These are phyloP conservation scores for Aspergillus sp. DNA, from an alignment of 2,329 filamentous ascomycete species.

Conservation along the genomic window DNA sequence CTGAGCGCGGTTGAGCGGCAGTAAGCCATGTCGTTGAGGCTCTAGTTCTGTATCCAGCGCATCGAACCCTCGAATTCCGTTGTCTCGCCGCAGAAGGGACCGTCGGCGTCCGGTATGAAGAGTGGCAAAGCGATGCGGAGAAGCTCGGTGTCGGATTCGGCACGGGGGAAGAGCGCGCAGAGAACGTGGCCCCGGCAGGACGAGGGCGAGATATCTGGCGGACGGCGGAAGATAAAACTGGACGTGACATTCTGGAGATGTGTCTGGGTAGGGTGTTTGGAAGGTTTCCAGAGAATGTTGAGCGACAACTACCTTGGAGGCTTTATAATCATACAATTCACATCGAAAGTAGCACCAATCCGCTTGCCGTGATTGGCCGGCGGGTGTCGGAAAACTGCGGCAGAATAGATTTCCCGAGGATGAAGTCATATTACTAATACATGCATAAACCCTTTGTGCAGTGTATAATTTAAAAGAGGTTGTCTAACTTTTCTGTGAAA, in stretches of 20 bases:
- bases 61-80: background rate
- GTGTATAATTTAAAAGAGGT: background rate
- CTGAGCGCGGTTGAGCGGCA: constrained; percentile 20
- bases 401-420: constrained; percentile 23
- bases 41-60: background rate
- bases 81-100: constrained; percentile 1
- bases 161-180: constrained; percentile 25
- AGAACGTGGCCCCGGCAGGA: constrained; percentile 3
- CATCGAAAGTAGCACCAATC: constrained; percentile 21
- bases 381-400: constrained; percentile 20
- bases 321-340: constrained; percentile 24
- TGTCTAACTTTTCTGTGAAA: too few relatives aligned
- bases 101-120: constrained; percentile 18
- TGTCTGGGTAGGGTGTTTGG: background rate
- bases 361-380: constrained; percentile 29
- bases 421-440: constrained; percentile 5
- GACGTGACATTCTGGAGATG: constrained; percentile 29
- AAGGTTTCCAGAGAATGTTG: background rate
- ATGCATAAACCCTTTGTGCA: background rate
- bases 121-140: constrained; percentile 30
- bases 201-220: constrained; percentile 25
- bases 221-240: constrained; percentile 24
- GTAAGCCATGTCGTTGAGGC: background rate
- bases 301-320: constrained; percentile 4
- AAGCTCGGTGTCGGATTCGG: constrained; percentile 22